Conservation (phyloP, 306 rosid species). For the Begonia fuchsioides region DNA sequence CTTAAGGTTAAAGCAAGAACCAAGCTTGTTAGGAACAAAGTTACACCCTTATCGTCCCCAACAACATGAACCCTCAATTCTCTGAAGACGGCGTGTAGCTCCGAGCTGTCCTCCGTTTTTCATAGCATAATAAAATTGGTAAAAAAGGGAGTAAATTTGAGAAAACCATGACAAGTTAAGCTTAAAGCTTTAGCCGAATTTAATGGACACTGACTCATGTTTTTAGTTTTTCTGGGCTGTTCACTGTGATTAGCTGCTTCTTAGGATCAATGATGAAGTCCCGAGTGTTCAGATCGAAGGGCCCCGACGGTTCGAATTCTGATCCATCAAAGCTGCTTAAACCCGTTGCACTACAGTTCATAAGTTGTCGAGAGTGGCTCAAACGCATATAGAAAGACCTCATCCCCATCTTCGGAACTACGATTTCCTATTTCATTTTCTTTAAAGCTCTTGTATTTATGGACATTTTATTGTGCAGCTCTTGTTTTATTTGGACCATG, state of each 20-base stretch:
- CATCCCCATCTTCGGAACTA: conserved; percentile 32
- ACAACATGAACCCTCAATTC: not conserved
- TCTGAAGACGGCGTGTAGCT: not conserved
- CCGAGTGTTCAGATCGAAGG: conserved; percentile 38
- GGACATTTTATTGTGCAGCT: too few species aligned
- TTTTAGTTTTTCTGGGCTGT: conserved; percentile 31
- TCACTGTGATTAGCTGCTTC: conserved; percentile 35
- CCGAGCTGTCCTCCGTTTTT: not conserved
- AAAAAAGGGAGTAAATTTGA: too few species aligned
- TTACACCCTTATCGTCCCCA: conserved; percentile 7
- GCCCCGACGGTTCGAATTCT: conserved; percentile 25
- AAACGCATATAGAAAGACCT: conserved; percentile 45
- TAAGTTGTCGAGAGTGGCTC: conserved; percentile 64
- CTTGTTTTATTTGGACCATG: conserved; percentile 3
- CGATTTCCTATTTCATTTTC: conserved; percentile 16
- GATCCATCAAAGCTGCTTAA: conserved; percentile 56
- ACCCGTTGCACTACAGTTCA: conserved; percentile 53
- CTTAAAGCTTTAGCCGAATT: too few species aligned
- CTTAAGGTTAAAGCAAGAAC: conserved; percentile 8
- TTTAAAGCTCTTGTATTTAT: conserved; percentile 3
- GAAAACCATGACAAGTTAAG: too few species aligned
- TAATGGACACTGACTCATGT: conserved; percentile 5
- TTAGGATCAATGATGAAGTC: conserved; percentile 65
- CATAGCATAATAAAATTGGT: too few species aligned
- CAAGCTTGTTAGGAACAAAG: conserved; percentile 8